These are phyloP conservation scores for Nematocida homosporus DNA, from an alignment of 371 early-diverging fungal genomes.

Conservation along the genomic window DNA sequence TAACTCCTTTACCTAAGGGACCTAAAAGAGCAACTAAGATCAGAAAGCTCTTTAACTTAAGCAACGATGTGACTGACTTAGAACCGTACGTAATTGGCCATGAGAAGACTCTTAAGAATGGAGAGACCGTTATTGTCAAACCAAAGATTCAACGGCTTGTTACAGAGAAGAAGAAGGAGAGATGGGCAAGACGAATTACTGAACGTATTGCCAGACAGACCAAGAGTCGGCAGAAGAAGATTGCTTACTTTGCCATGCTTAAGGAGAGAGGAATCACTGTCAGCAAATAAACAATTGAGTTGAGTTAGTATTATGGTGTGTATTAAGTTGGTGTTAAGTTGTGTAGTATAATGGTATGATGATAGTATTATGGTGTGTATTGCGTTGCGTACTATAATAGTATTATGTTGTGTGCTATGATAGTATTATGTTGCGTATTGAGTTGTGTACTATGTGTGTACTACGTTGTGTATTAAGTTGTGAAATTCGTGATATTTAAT, in stretches of 20 bases:
- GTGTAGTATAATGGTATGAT: too few relatives aligned
- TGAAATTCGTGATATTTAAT: too few relatives aligned
- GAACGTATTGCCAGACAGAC: slow-evolving; percentile 26
- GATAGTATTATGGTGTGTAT: too few relatives aligned
- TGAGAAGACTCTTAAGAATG: slow-evolving; percentile 36
- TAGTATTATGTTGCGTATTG: too few relatives aligned
- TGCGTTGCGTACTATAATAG: too few relatives aligned
- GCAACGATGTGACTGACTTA: slow-evolving; percentile 90
- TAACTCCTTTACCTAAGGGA: slow-evolving; percentile 83
- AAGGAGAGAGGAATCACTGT: slow-evolving; percentile 33
- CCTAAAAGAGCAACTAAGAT: slow-evolving; percentile 96
- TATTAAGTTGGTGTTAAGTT: too few relatives aligned
- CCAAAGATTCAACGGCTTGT: slow-evolving; percentile 57
- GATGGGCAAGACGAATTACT: slow-evolving; percentile 42
- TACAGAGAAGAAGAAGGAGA: slow-evolving; percentile 46
- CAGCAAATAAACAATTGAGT: too few relatives aligned
- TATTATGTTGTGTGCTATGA: too few relatives aligned
- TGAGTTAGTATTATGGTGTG: too few relatives aligned
- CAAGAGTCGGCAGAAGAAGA: slow-evolving; percentile 19
- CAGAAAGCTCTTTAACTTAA: slow-evolving; percentile 88
- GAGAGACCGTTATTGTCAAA: slow-evolving; percentile 4
- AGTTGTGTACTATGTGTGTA: too few relatives aligned
- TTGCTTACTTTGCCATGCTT: slow-evolving; percentile 49
- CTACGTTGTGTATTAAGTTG: too few relatives aligned
- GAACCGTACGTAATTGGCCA: slow-evolving; percentile 77